These are phyloP conservation scores for Torrubiella hemipterigena DNA, from an alignment of 2,329 filamentous ascomycete genomes.

Conservation along the genomic window DNA sequence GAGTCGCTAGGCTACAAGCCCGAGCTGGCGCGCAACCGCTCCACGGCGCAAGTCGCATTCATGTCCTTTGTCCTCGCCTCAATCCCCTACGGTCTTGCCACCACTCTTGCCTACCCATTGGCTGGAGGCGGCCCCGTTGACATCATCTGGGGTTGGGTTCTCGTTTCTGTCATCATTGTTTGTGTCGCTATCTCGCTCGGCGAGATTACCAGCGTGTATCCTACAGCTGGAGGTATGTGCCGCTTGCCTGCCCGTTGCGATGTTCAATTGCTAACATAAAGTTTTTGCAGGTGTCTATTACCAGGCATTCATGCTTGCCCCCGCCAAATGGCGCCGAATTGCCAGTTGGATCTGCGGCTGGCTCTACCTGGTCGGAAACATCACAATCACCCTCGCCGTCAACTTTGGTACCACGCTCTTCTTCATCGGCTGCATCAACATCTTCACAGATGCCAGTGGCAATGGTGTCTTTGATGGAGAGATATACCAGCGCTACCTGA, in stretches of 20 bases:
- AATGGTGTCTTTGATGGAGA: constrained; percentile 32
- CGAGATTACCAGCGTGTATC: constrained; percentile 66
- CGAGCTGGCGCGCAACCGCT: constrained; percentile 51
- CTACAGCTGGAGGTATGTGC: constrained; percentile 53
- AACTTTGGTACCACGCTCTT: constrained; percentile 67
- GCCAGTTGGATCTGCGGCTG: constrained; percentile 64
- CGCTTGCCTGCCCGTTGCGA: background rate
- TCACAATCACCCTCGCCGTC: constrained; percentile 73
- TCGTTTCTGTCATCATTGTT: constrained; percentile 56
- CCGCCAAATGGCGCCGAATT: constrained; percentile 45
- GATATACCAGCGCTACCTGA: constrained; percentile 56
- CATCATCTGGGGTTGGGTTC: constrained; percentile 63
- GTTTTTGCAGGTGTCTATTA: constrained; percentile 49
- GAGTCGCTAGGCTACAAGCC: constrained; percentile 55
- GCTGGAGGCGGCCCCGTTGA: constrained; percentile 54
- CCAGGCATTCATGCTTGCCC: constrained; percentile 64
- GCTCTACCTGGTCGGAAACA: constrained; percentile 68
- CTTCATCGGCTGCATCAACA: constrained; percentile 41
- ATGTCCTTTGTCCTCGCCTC: constrained; percentile 68
- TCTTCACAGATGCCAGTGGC: constrained; percentile 35
- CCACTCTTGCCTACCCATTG: constrained; percentile 56
- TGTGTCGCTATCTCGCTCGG: constrained; percentile 60
- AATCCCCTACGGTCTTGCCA: constrained; percentile 62
- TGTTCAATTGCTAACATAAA: background rate
- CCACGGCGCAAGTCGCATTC: constrained; percentile 58